Base-by-base conservation (phyloP, 495 filamentous ascomycete genomes). In the Acidiella bohemica region DNA sequence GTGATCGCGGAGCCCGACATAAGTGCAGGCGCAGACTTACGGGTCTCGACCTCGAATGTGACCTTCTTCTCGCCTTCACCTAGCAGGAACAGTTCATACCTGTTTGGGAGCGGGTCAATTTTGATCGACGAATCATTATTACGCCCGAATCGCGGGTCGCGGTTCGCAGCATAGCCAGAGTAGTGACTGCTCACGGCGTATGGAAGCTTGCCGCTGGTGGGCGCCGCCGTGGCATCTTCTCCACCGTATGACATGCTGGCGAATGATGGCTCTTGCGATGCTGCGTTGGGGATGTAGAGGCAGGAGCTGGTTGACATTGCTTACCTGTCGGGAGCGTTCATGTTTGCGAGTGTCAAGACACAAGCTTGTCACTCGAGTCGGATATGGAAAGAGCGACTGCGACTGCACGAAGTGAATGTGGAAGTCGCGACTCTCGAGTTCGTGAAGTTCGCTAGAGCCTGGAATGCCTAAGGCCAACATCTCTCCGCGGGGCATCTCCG, bases 61-160 rank as follows among this genome's bases (percentile, higher is more conserved):
- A 93, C 84, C 61, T 96, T 96, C 65, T 83, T 87, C 68, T 97
- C 88, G 43, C 80, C 85, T 12, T 81, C 79, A 5, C 56, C 70
- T 22, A 96, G 78, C 23, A 94, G 61, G 63, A 94, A 94, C 4
- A 87, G 70, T 62, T 97, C 90, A 61, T 90, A 92, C 42, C 90
- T 97, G 48, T 58, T 36, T 4, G 40, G 50, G 13, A 16, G 29
- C 3, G 9, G 2, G 37, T 51, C 52, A 55, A 46, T 26, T 11
- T 37, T 33, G 16, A 46, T 34, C n/a, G 37, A 36, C 21, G 35
- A 32, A 11, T 36, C 42, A 2, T 19, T 18, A 26, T 32, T 37
- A 4, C 36, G 33, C 1, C 32, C 10, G 14, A 30, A 24, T 13
- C 42, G 41, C 23, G 47, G 36, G 28, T 45, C 47, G 4, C 22